Percentiles rank a stretch among this genome's conserved stretches.
These are phyloP conservation scores for Borovskyia barvae DNA, from an alignment of 208 protist species.

Conservation along the genomic window DNA sequence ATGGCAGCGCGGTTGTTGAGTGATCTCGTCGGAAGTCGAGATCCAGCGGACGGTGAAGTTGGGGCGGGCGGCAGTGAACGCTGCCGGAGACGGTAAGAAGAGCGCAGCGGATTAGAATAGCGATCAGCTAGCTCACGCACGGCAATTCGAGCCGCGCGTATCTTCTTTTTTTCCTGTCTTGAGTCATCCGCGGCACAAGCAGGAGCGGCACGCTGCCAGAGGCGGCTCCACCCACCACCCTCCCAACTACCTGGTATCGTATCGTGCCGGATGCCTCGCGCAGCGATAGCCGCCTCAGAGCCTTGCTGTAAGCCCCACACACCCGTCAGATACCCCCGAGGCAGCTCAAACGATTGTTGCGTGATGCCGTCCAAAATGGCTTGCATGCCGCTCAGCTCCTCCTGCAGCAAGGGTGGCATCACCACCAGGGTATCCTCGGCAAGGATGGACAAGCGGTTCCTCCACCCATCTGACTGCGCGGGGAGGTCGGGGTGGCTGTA, in stretches of 20 bases:
- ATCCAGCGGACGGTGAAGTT: background rate
- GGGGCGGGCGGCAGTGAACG: background rate
- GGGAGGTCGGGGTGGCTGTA: constrained; percentile 40
- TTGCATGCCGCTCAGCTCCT: constrained; percentile 64
- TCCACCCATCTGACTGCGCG: background rate
- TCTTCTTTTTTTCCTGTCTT: no score
- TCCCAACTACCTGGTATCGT: background rate
- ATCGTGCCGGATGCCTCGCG: background rate
- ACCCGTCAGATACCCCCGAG: constrained; percentile 13
- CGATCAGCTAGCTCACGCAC: constrained; percentile 13
- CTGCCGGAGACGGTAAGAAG: constrained; percentile 12
- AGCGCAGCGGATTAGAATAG: constrained; percentile 23
- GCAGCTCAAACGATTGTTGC: constrained; percentile 58
- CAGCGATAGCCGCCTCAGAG: background rate
- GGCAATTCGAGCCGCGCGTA: background rate
- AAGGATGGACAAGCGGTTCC: constrained; percentile 9
- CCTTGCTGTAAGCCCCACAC: constrained; percentile 9
- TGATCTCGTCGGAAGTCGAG: background rate
- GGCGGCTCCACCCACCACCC: no score
- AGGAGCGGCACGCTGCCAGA: no score
- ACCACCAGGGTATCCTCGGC: constrained; percentile 33
- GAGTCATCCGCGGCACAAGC: background rate
- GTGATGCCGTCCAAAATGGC: constrained; percentile 70
- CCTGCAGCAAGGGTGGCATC: constrained; percentile 70
- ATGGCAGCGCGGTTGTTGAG: no score